Conservation (phyloP, 1,284 basidiomycete genomes). For the Kwoniella shivajii region DNA sequence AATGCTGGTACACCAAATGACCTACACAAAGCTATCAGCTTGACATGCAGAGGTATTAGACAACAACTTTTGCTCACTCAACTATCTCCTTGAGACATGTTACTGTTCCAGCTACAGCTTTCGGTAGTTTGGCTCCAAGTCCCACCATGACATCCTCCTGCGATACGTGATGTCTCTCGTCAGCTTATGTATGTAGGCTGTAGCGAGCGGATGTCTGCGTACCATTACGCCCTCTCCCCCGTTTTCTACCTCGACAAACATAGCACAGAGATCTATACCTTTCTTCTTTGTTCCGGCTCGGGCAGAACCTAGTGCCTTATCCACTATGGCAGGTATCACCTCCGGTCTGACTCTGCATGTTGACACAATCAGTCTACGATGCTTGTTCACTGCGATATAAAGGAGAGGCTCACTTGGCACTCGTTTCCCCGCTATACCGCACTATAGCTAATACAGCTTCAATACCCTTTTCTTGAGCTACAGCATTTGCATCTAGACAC, state of each 20-base stretch:
- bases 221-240: slow-evolving; percentile 83
- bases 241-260: slow-evolving; percentile 95
- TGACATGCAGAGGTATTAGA: background rate
- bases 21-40: slow-evolving; percentile 55
- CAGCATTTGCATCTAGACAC: slow-evolving; percentile 87
- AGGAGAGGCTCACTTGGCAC: slow-evolving; percentile 59
- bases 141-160: slow-evolving; percentile 83
- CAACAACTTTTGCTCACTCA: slow-evolving; percentile 55
- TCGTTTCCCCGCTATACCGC: slow-evolving; percentile 86
- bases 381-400: background rate
- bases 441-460: slow-evolving; percentile 83
- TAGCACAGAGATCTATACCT: slow-evolving; percentile 79
- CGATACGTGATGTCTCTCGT: background rate
- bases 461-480: slow-evolving; percentile 96
- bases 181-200: background rate
- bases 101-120: slow-evolving; percentile 82
- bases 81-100: slow-evolving; percentile 77
- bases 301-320: slow-evolving; percentile 92
- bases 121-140: slow-evolving; percentile 90
- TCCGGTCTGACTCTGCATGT: slow-evolving; percentile 66
- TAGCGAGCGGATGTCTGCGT: slow-evolving; percentile 53
- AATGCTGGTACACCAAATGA: slow-evolving; percentile 78
- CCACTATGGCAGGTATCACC: slow-evolving; percentile 86
- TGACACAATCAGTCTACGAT: background rate
- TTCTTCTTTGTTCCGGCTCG: slow-evolving; percentile 90